phyloP scores from a whole-genome alignment of 805 yeast species.

The Ogataea parapolymorpha region DNA sequence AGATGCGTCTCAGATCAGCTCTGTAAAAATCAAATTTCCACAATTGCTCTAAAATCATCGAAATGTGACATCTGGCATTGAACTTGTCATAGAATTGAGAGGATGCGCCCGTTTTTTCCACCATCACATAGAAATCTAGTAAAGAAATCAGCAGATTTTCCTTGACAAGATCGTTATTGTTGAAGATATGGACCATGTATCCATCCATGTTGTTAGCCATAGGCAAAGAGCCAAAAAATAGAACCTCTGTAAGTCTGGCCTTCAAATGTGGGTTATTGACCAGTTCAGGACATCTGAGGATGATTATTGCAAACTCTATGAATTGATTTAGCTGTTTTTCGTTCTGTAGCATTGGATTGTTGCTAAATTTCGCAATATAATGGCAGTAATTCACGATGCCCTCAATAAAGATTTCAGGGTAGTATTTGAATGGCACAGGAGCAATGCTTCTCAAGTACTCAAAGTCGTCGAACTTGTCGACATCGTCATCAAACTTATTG shows the following conservation, averaged over 20 bases:
- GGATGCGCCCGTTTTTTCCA: conserved; percentile 93
- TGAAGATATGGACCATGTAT: conserved; percentile 64
- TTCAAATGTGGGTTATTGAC: conserved; percentile 93
- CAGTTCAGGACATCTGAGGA: conserved; percentile 79
- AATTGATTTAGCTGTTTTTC: conserved; percentile 51
- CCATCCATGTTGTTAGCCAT: conserved; percentile 61
- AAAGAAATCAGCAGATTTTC: conserved; percentile 75
- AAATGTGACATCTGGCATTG: conserved; percentile 82
- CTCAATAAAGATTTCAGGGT: conserved; percentile 84
- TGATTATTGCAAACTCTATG: conserved; percentile 67
- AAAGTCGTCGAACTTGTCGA: conserved; percentile 71
- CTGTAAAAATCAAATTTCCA: conserved; percentile 76
- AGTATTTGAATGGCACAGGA: conserved; percentile 74
- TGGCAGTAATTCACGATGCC: conserved; percentile 72
- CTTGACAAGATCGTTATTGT: conserved; percentile 56
- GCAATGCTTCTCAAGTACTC: conserved; percentile 63
- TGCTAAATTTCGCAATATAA: conserved; percentile 52
- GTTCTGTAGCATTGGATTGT: conserved; percentile 55
- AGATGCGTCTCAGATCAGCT: conserved; percentile 63
- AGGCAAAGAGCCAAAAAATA: conserved; percentile 71
- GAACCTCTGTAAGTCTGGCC: conserved; percentile 73
- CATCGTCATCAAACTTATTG: conserved; percentile 55
- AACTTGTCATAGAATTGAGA: conserved; percentile 96
- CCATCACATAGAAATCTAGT: conserved; percentile 87
- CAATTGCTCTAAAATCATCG: conserved; percentile 74